Evolutionary conservation across 441 rosid species (phyloP).

Genomic region (Melastoma candidum): DNA sequence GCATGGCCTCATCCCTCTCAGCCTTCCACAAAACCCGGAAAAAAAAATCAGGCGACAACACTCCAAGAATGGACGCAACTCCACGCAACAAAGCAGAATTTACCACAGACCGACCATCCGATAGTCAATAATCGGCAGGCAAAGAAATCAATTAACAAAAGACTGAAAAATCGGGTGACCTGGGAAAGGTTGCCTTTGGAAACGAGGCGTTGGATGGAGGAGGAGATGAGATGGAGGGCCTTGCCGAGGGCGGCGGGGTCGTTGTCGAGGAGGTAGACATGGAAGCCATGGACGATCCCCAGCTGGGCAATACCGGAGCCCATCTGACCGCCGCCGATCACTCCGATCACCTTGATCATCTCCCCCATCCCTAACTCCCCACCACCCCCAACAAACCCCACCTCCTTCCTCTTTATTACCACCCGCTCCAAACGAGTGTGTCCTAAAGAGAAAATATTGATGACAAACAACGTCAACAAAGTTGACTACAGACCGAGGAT

Average conservation of each 20-base stretch:
- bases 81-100: neutral
- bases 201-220: conserved; percentile 47
- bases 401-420: too few relatives aligned
- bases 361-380: conserved; percentile 21
- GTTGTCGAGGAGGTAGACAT: conserved; percentile 49
- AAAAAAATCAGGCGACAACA: neutral
- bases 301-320: conserved; percentile 91
- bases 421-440: too few relatives aligned
- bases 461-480: too few relatives aligned
- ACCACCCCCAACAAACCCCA: too few relatives aligned
- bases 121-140: too few relatives aligned
- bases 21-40: conserved; percentile 25
- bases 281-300: conserved; percentile 52
- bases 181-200: conserved; percentile 49
- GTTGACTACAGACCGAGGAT: too few relatives aligned
- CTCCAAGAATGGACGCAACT: neutral
- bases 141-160: neutral
- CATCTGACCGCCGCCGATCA: conserved; percentile 83
- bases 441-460: too few relatives aligned
- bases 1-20: conserved; percentile 43
- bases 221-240: conserved; percentile 39
- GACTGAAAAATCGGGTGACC: conserved; percentile 21
- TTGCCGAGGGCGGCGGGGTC: conserved; percentile 51
- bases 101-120: too few relatives aligned
- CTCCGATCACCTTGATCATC: conserved; percentile 37